Base-by-base conservation (phyloP, 2,329 filamentous ascomycete genomes). In the Paecilomyces niveus region DNA sequence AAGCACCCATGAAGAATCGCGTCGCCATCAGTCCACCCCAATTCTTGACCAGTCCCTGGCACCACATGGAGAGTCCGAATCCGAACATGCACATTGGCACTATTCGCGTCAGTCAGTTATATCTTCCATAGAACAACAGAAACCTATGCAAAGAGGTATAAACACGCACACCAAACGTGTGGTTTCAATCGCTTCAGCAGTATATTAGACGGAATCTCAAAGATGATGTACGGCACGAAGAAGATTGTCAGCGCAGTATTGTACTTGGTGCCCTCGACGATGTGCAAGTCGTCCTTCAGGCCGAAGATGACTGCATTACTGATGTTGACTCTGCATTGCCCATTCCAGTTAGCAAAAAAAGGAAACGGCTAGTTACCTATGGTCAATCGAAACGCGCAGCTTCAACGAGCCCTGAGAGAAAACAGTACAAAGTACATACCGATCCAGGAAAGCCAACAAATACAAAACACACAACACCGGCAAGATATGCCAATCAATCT, bases 1-100 rank as follows among this genome's bases (percentile, higher is more conserved):
- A 88, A 0, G 90, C 73, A 8, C 92, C 92, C 0, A 97, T 81
- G 72, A 97, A 93, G 79, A 96, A 96, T 33, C 90, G 84, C 2
- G 89, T 91, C 0, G 86, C 81, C 54, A 96, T 81, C 15, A 97
- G 78, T 1, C 91, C 90, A 49, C 80, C 77, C 75, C 92, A 97
- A 68, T 85, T 95, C 60, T 85, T 78, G 2, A 92, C 88, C 6
- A 96, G 74, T 0, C 92, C 92, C 74, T 95, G 90, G 65, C 85
- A 82, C 39, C 89, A 79, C 21, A 88, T 90, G 52, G 87, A 83
- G 22, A 95, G 77, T 9, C 90, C 89, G 65, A 96, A 97, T 59
- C 85, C 76, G 63, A 93, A 89, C 88, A 96, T 96, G 77, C 92
- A 96, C 56, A 85, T 70, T 3, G 88, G 86, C 24, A 96, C 76